Conservation (phyloP, 106 monocot species). For the Dactylorhiza incarnata region DNA sequence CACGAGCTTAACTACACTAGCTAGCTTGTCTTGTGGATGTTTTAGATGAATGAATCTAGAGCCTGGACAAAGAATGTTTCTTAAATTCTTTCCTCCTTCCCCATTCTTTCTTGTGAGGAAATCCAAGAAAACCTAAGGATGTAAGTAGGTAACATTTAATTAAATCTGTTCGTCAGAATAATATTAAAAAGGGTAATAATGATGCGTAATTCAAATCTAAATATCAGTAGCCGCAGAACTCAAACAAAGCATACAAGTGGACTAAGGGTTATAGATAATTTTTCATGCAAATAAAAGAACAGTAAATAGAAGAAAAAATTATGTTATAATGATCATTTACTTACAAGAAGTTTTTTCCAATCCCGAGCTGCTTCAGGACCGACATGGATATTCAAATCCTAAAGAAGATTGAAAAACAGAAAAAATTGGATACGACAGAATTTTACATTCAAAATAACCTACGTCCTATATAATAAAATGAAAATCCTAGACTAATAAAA, state of each 20-base stretch:
- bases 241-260: not conserved
- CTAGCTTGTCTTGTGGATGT: too few relatives aligned
- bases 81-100: too few relatives aligned
- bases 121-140: too few relatives aligned
- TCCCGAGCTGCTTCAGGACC: constrained; percentile 68
- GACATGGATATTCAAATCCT: constrained; percentile 70
- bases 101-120: too few relatives aligned
- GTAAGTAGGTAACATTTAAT: too few relatives aligned
- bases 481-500: not conserved
- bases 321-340: constrained; percentile 1
- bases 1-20: too few relatives aligned
- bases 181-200: not conserved
- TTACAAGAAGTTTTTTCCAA: constrained; percentile 84
- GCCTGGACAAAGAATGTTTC: too few relatives aligned
- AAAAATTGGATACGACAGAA: not conserved
- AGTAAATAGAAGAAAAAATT: not conserved
- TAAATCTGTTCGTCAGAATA: not conserved
- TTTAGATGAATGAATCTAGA: too few relatives aligned
- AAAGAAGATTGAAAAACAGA: constrained; percentile 1
- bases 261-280: not conserved
- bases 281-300: not conserved
- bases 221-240: too few relatives aligned
- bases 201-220: not conserved
- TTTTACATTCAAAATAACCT: not conserved
- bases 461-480: not conserved